These are phyloP conservation scores for Pyrus hybrid DNA, from an alignment of 331 rosid genomes.

Conservation along the genomic window DNA sequence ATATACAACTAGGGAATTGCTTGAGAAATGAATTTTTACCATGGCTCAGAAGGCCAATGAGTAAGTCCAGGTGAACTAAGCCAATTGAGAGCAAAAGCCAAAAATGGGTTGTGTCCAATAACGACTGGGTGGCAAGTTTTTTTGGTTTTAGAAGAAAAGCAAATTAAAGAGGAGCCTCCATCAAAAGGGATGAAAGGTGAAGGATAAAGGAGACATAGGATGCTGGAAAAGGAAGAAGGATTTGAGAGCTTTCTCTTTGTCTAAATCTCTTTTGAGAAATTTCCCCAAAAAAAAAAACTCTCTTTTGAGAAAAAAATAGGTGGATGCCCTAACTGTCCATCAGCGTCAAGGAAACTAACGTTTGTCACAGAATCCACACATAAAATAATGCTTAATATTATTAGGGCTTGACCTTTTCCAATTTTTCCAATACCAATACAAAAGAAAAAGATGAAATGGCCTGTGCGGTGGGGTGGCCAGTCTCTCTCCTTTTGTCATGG, in stretches of 20 bases:
- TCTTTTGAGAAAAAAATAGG: background rate
- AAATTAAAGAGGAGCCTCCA: conserved; percentile 24
- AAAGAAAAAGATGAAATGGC: conserved; percentile 25
- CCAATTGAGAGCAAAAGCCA: conserved; percentile 15
- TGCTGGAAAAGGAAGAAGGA: conserved; percentile 60
- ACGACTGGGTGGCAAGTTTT: background rate
- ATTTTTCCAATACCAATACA: conserved; percentile 37
- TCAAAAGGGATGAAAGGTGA: conserved; percentile 87
- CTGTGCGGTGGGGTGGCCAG: conserved; percentile 31
- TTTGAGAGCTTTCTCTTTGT: conserved; percentile 79
- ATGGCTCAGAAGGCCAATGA: background rate
- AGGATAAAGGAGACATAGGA: conserved; percentile 73
- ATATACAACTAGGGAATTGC: background rate
- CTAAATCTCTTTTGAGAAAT: conserved; percentile 43
- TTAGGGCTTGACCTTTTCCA: conserved; percentile 25
- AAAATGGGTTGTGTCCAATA: conserved; percentile 21
- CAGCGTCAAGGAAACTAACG: conserved; percentile 54
- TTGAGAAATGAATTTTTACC: background rate
- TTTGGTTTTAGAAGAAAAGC: conserved; percentile 29
- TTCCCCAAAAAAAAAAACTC: too few species aligned
- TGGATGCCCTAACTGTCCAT: conserved; percentile 77
- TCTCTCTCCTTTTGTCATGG: conserved; percentile 49
- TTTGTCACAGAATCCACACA: conserved; percentile 85
- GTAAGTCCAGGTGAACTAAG: conserved; percentile 7
- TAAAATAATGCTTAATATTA: conserved; percentile 18